These are phyloP conservation scores for Penicillium hesseltinei DNA, from an alignment of 2,329 filamentous ascomycete genomes.

Conservation along the genomic window DNA sequence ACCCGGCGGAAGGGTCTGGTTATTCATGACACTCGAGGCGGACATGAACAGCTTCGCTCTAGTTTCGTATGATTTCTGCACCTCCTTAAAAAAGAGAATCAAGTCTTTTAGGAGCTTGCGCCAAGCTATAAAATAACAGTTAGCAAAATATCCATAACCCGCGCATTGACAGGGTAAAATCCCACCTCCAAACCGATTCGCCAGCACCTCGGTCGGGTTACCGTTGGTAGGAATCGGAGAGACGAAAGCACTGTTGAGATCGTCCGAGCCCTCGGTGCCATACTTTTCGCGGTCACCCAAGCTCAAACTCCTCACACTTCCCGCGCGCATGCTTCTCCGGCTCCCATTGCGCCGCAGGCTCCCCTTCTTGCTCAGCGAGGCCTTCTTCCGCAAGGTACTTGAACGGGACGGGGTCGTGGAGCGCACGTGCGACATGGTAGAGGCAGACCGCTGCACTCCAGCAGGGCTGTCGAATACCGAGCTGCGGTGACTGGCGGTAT, in stretches of 20 bases:
- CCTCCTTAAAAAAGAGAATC: constrained; percentile 89
- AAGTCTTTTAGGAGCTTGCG: constrained; percentile 92
- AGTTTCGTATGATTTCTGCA: constrained; percentile 84
- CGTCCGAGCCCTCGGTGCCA: constrained; percentile 52
- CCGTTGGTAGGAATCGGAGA: constrained; percentile 85
- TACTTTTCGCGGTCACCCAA: constrained; percentile 62
- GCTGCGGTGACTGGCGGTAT: constrained; percentile 35
- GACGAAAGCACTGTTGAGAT: constrained; percentile 77
- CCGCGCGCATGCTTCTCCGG: constrained; percentile 76
- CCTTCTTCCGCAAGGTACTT: constrained; percentile 87
- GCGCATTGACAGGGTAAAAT: not conserved
- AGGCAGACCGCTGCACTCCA: constrained; percentile 40
- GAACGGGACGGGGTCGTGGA: constrained; percentile 48
- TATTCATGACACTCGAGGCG: constrained; percentile 79
- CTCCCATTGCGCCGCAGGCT: constrained; percentile 79
- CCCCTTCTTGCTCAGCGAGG: constrained; percentile 68
- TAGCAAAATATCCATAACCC: constrained; percentile 1
- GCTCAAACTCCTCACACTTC: constrained; percentile 78
- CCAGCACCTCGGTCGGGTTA: constrained; percentile 82
- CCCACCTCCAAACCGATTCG: constrained; percentile 83
- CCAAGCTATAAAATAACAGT: constrained; percentile 65
- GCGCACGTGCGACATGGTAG: constrained; percentile 43
- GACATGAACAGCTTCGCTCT: constrained; percentile 79
- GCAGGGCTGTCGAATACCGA: constrained; percentile 34
- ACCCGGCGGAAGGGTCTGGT: constrained; percentile 68